Conservation (phyloP, 2,329 filamentous ascomycete genomes). For the Penicillium sp. region DNA sequence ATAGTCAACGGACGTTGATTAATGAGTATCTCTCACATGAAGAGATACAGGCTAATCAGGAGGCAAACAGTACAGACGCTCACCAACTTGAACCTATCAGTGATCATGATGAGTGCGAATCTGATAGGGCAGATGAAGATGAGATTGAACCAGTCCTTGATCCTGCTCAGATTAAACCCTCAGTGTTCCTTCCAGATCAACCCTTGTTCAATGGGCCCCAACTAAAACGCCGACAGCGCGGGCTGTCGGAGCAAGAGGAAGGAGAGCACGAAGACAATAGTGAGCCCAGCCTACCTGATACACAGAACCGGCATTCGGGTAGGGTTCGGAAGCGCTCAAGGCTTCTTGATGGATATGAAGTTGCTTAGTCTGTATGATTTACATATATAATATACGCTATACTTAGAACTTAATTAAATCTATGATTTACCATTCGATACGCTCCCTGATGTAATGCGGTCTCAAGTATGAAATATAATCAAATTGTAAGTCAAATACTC, state of each 20-base stretch:
- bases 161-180: neutral
- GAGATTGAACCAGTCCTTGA: neutral
- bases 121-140: neutral
- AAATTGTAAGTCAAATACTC: constrained; percentile 1
- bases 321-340: neutral
- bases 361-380: neutral
- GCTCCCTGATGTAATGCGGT: neutral
- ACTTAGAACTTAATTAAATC: neutral
- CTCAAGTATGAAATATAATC: neutral
- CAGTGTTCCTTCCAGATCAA: neutral
- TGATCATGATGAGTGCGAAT: neutral
- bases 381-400: neutral
- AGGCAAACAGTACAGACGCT: neutral
- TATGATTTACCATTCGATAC: neutral
- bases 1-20: neutral
- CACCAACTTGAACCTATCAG: neutral
- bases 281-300: neutral
- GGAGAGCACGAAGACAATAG: neutral
- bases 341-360: neutral
- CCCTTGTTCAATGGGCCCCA: neutral
- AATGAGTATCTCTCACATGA: neutral
- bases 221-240: neutral
- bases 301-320: neutral
- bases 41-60: neutral
- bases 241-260: neutral